Evolutionary conservation across 495 filamentous ascomycete species (phyloP).

Genomic region (Antarctomyces pellizariae): DNA sequence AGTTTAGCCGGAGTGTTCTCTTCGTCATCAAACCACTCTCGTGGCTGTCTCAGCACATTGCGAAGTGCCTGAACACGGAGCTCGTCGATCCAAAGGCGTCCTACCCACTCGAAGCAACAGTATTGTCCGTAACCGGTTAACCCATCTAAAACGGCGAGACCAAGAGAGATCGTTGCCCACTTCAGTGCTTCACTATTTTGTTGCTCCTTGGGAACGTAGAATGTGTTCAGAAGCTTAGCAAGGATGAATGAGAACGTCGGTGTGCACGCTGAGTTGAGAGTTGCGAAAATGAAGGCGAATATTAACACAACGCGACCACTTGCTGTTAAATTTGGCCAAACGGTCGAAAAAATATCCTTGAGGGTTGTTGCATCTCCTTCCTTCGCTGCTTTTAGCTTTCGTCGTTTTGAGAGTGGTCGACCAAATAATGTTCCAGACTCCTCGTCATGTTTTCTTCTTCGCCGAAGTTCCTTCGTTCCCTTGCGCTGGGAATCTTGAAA

Average conservation of each 20-base stretch:
- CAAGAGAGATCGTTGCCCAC: slow-evolving; percentile 51
- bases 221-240: slow-evolving; percentile 44
- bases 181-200: slow-evolving; percentile 23
- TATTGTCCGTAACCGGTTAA: slow-evolving; percentile 37
- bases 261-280: slow-evolving; percentile 42
- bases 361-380: no score
- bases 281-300: slow-evolving; percentile 32
- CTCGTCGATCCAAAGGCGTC: slow-evolving; percentile 57
- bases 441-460: no score
- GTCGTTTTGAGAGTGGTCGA: slow-evolving; percentile 9
- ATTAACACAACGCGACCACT: slow-evolving; percentile 30
- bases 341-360: slow-evolving; percentile 37
- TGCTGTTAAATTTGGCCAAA: slow-evolving; percentile 40
- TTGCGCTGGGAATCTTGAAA: no score
- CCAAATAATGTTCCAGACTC: no score
- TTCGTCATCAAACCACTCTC: slow-evolving; percentile 59
- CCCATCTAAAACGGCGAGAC: slow-evolving; percentile 41
- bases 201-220: slow-evolving; percentile 27
- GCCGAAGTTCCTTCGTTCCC: no score
- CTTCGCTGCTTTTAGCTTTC: slow-evolving; percentile 6
- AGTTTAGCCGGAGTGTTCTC: slow-evolving; percentile 39
- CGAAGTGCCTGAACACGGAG: slow-evolving; percentile 44
- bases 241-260: slow-evolving; percentile 64
- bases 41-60: slow-evolving; percentile 55
- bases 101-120: slow-evolving; percentile 44